Base-by-base conservation (phyloP, 2,329 filamentous ascomycete genomes). In the Sphaceloma murrayae region DNA sequence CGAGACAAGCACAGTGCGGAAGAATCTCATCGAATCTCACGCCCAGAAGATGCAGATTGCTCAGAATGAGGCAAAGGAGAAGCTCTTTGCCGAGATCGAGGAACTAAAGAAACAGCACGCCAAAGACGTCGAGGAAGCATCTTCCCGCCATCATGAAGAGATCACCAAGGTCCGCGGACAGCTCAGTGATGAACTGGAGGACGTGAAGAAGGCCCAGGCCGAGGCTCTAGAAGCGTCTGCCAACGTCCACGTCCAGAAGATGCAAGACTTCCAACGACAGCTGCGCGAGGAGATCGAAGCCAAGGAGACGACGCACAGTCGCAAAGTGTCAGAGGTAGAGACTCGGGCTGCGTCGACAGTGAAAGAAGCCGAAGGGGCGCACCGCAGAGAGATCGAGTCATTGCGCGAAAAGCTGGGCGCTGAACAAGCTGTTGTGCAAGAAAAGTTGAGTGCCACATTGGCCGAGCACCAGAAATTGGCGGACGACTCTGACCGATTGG, bases 321-420 rank as follows among this genome's bases (percentile, higher is more conserved):
- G 32, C 21, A 45, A 34, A n/a, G 13, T 45, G 10, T 36, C 30
- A 17, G 42, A 45, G 14, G 30, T 36, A 17, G 42, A 45, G 22
- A 36, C 31, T 2, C 22, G 21, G 5, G 31, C 24, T 13, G 19
- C 32, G 5, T 32, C 34, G 19, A 17, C 22, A 16, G 32, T 17
- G 8, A 45, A 45, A 27, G 42, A 29, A 27, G 42, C 42, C 18
- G 42, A 45, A 5, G n/a, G 8, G 5, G 22, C 30, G 10, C 31
- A 45, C n/a, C 30, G 26, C 27, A 17, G 13, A 5, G 46, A 50
- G 38, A 16, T 50, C 18, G 46, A 45, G n/a, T 36, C 24, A 2
- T 22, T 50, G 30, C 43, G 43, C 9, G 19, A 13, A 14, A 39
- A 48, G 36, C 32, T 46, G 21, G 21, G 19, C 5, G 14, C n/a